These are phyloP conservation scores for Lathyrus sativus DNA, from an alignment of 306 rosid species.

Conservation along the genomic window DNA sequence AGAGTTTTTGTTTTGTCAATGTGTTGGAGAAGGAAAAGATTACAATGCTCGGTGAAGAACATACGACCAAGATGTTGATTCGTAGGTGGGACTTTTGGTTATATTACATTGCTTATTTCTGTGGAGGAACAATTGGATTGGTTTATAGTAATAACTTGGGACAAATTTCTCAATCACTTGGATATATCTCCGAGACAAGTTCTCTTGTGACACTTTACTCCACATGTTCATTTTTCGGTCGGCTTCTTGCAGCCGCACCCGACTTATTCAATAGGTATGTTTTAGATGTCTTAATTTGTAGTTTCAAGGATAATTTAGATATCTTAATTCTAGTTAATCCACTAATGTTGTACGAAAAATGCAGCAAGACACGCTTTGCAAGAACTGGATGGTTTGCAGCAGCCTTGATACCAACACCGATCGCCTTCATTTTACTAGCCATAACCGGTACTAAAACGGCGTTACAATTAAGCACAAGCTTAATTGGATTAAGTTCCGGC, in stretches of 20 bases:
- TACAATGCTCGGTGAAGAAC: conserved; percentile 66
- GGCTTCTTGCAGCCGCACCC: conserved; percentile 77
- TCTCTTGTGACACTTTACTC: conserved; percentile 81
- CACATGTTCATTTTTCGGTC: conserved; percentile 85
- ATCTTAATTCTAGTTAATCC: not conserved
- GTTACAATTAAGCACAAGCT: conserved; percentile 40
- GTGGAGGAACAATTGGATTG: conserved; percentile 85
- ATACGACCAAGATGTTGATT: conserved; percentile 47
- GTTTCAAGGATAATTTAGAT: not conserved
- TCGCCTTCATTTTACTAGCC: conserved; percentile 48
- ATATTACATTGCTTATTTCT: conserved; percentile 68
- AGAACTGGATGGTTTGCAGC: conserved; percentile 61
- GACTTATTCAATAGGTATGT: conserved; percentile 74
- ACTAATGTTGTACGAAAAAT: conserved; percentile 17
- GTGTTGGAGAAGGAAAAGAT: conserved; percentile 52
- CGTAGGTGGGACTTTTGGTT: conserved; percentile 76
- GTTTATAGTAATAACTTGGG: conserved; percentile 86
- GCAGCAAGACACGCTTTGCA: conserved; percentile 50
- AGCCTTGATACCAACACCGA: conserved; percentile 52
- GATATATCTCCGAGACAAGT: conserved; percentile 49
- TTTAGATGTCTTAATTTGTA: not conserved
- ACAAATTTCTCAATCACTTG: conserved; percentile 80
- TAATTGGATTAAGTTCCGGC: conserved; percentile 57
- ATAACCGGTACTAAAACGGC: conserved; percentile 41
- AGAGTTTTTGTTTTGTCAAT: conserved; percentile 39